Percentiles rank a stretch among this genome's conserved stretches.
Conservation (phyloP, 2,329 filamentous ascomycete genomes). For the Hypocreales sp. region DNA sequence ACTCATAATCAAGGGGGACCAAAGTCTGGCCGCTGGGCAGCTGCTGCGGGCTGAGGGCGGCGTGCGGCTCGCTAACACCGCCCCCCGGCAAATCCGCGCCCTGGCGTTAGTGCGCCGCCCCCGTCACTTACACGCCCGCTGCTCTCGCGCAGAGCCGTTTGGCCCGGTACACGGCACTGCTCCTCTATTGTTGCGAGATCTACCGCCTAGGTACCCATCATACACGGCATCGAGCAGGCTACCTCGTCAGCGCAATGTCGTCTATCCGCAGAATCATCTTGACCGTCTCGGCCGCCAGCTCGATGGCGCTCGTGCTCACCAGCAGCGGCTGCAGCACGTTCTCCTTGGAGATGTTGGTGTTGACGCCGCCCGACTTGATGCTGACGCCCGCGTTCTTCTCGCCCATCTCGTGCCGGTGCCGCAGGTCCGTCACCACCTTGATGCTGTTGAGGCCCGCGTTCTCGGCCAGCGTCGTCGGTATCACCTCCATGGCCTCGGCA, state of each 20-base stretch:
- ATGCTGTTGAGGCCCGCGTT: constrained; percentile 97
- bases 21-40: too few relatives aligned
- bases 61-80: too few relatives aligned
- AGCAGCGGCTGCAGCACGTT: constrained; percentile 92
- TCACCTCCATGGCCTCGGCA: constrained; percentile 91
- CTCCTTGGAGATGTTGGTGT: constrained; percentile 91
- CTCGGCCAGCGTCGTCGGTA: constrained; percentile 91
- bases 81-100: too few relatives aligned
- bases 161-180: too few relatives aligned
- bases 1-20: too few relatives aligned
- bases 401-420: constrained; percentile 86
- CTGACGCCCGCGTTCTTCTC: constrained; percentile 95
- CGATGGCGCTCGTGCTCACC: constrained; percentile 93
- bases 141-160: too few relatives aligned
- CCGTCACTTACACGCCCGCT: too few relatives aligned
- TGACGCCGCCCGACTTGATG: constrained; percentile 95
- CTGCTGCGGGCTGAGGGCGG: too few relatives aligned
- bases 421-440: constrained; percentile 91
- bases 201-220: constrained; percentile 24
- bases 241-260: constrained; percentile 49
- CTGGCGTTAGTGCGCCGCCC: too few relatives aligned
- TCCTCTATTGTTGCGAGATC: too few relatives aligned
- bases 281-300: constrained; percentile 93
- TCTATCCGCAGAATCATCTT: constrained; percentile 75
- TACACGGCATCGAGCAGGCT: too few relatives aligned